Base-by-base conservation (phyloP, 306 rosid genomes). In the Lathyrus oleraceus region DNA sequence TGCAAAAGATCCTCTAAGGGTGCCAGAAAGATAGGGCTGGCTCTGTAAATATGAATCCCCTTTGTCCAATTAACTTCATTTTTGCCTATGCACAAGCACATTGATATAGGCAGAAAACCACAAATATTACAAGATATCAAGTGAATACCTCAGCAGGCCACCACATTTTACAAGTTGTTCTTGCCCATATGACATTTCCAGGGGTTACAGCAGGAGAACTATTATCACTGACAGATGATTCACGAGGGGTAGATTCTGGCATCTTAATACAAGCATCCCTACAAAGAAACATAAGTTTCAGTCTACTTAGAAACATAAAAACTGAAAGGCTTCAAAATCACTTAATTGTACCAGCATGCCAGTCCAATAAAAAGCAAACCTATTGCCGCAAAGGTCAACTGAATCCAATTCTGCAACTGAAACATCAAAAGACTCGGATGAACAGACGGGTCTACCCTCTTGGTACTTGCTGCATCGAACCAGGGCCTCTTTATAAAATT, bases 121-220 rank as follows among this genome's bases (percentile, higher is more conserved):
- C 9, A 40, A 54, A 43, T 9, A 61, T 63, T 23, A 59, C 21
- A 57, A 5, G 20, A 38, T 56, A 21, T 27, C 56, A 49, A 42
- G 65, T 27, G 56, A 56, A 69, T 80, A 87, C 92, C 85, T 87
- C 89, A 35, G 87, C 87, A 61, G 92, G 87, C 92, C 92, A 87
- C 89, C 87, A 82, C 16, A 61, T 48, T 75, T 76, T 66, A 62
- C 63, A 52, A 64, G 28, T 39, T 43, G 81, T 72, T 74, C 75
- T 81, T 14, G 88, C 88, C 89, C 87, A 82, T 36, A 82, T 85
- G 59, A 78, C 79, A 58, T 69, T 84, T 80, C 88, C 89, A 20
- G 84, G 89, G 56, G 74, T 75, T 61, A 61, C 69, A 65, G 73
- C 52, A 76, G 67, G 74, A 67, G 76, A 72, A 39, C 79, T 73